Evolutionary conservation across 192 early-diverging fungal genomes (phyloP).

Genomic region (Coemansia sp.): DNA sequence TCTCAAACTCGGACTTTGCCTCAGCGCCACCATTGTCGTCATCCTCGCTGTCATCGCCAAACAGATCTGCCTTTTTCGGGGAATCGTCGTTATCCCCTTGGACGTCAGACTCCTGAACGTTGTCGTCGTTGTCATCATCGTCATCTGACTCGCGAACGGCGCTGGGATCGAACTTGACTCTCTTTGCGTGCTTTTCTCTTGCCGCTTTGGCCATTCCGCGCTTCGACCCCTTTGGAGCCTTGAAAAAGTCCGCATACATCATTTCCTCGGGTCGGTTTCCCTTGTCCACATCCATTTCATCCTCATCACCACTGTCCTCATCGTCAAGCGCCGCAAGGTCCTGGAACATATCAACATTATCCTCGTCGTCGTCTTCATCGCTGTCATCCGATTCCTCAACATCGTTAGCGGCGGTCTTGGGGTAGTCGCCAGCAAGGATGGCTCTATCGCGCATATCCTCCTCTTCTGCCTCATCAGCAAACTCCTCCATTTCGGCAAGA

Average conservation of each 20-base stretch:
- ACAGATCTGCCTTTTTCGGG: conserved; percentile 22
- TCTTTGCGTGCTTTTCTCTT: conserved; percentile 41
- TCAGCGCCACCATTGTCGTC: conserved; percentile 11
- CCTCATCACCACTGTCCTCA: conserved; percentile 66
- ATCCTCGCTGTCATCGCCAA: conserved; percentile 23
- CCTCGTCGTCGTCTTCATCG: conserved; percentile 56
- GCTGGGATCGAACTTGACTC: conserved; percentile 47
- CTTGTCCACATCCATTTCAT: conserved; percentile 64
- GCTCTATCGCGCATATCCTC: conserved; percentile 54
- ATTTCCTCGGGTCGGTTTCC: conserved; percentile 64
- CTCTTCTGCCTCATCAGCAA: conserved; percentile 75
- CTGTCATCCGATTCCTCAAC: conserved; percentile 56
- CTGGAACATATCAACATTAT: conserved; percentile 62
- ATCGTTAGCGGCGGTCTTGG: conserved; percentile 53
- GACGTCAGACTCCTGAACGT: conserved; percentile 17
- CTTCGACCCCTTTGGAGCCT: conserved; percentile 59
- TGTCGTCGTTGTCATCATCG: too few species aligned
- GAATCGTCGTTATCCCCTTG: not conserved
- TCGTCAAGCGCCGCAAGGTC: conserved; percentile 56
- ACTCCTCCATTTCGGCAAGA: conserved; percentile 82
- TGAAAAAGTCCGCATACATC: conserved; percentile 84
- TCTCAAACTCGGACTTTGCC: conserved; percentile 75
- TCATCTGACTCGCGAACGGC: conserved; percentile 24
- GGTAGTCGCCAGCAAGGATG: conserved; percentile 54
- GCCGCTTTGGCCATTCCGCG: conserved; percentile 46